These are phyloP conservation scores for Plantago ovata DNA, from an alignment of 257 asterid species.

Conservation along the genomic window DNA sequence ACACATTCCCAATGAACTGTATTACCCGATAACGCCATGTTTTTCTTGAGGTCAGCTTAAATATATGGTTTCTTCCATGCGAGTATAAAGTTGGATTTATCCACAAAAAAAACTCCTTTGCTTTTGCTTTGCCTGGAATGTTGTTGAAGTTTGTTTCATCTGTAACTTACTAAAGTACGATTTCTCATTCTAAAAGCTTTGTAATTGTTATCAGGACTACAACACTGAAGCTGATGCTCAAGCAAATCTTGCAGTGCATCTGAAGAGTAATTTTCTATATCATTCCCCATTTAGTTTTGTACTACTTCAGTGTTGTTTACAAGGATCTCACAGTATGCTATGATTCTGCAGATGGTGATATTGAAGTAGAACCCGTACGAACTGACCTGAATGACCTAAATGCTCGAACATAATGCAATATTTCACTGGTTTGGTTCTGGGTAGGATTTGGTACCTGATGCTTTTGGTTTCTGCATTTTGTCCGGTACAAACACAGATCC, in stretches of 20 bases:
- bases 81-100: too few relatives aligned
- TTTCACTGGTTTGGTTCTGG: constrained; percentile 18
- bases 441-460: constrained; percentile 15
- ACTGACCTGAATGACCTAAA: constrained; percentile 27
- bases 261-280: constrained; percentile 40
- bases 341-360: constrained; percentile 65
- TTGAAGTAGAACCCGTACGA: constrained; percentile 65
- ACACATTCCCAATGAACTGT: too few relatives aligned
- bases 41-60: too few relatives aligned
- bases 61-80: too few relatives aligned
- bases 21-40: too few relatives aligned
- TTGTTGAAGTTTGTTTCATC: too few relatives aligned
- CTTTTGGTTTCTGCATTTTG: constrained; percentile 4
- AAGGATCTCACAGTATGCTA: not conserved
- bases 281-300: not conserved
- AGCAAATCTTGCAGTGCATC: constrained; percentile 77
- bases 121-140: not conserved
- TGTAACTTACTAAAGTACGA: not conserved
- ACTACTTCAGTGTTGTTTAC: constrained; percentile 9
- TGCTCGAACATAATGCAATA: constrained; percentile 8
- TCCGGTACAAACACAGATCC: constrained; percentile 9
- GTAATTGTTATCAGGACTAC: constrained; percentile 42
- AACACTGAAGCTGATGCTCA: constrained; percentile 92
- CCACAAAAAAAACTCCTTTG: not conserved
- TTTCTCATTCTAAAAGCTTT: constrained; percentile 4